Evolutionary conservation across 2,329 filamentous ascomycete species (phyloP), one percentile per base, ranked within the genome.

Genomic region (Penicillium brevicompactum): DNA sequence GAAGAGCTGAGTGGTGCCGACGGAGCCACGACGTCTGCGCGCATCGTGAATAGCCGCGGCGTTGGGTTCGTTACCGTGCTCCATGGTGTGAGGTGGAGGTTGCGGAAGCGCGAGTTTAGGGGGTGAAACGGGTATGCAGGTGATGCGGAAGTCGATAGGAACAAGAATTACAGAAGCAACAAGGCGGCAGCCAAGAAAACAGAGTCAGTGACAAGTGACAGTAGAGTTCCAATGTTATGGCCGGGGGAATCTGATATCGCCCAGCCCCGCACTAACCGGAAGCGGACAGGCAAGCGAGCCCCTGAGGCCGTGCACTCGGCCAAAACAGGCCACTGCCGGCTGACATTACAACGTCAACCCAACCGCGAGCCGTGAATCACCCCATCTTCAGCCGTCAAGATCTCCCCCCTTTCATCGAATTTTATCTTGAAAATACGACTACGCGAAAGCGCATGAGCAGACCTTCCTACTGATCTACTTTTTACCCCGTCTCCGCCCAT

Each of bases 1-100:
- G 76, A 97, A 83, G 74, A 97, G 88, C 66, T 85, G 81, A 14
- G 82, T 82, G 63, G 83, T 84, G 59, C 83, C 80, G 64, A 72
- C 70, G 43, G 74, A 74, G 49, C 67, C 73, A 55, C 75, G 71
- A 56, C 77, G 72, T 59, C 76, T 70, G 55, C 76, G 68, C 56
- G 73, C 74, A 64, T 75, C 75, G 58, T 76, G 76, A 43, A 79
- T 69, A 40, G 78, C 76, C 27, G 76, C 76, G 58, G 70, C 73
- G 63, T 76, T 77, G 60, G 76, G 71, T 61, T 75, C 70, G 46
- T 57, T 56, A 43, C 62, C 54, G 46, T 67, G 65, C 32, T 71
- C 71, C 72, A 74, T 74, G 56, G 18, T 61, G 60, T 37, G 37
- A n/a, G 21, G 40, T 22, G 22, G 43, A 47, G 52, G 42, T 7